A percentile compares a stretch with the other conserved stretches of the same genome.
These are phyloP conservation scores for Millerozyma miso DNA, from an alignment of 805 yeast genomes.

Conservation along the genomic window DNA sequence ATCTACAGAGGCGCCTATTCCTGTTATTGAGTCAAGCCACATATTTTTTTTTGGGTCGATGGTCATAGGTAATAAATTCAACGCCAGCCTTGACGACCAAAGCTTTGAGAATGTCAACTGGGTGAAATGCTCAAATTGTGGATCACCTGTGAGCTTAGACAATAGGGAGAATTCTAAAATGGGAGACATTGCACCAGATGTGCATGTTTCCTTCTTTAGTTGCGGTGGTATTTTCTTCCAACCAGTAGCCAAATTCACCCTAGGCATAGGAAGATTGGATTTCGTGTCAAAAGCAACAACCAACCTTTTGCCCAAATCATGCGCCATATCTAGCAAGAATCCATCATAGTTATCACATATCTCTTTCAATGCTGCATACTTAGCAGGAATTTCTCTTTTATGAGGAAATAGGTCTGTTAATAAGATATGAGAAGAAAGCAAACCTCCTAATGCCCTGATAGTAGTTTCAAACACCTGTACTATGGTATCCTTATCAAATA, in stretches of 20 bases:
- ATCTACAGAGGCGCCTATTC: constrained; percentile 89
- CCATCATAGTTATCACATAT: constrained; percentile 56
- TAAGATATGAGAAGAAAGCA: constrained; percentile 68
- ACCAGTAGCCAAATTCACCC: constrained; percentile 65
- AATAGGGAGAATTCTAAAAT: constrained; percentile 75
- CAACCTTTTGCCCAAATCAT: constrained; percentile 68
- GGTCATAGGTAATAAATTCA: constrained; percentile 75
- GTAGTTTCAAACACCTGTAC: constrained; percentile 88
- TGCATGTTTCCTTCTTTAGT: constrained; percentile 64
- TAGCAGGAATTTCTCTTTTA: constrained; percentile 3
- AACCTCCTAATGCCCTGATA: constrained; percentile 78
- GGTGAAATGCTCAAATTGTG: constrained; percentile 60
- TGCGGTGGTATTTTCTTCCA: constrained; percentile 39
- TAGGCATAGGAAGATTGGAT: constrained; percentile 69
- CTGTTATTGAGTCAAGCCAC: constrained; percentile 62
- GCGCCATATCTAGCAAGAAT: constrained; percentile 64
- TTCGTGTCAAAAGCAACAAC: constrained; percentile 65
- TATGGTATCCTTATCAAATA: constrained; percentile 61
- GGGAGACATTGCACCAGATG: constrained; percentile 85
- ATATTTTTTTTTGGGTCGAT: constrained; percentile 54
- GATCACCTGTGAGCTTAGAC: constrained; percentile 71
- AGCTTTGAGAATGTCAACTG: constrained; percentile 60
- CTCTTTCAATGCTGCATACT: constrained; percentile 31
- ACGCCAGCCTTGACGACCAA: constrained; percentile 61
- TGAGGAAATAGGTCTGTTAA: constrained; percentile 23